These are phyloP conservation scores for Trametes sanguinea DNA, from an alignment of 768 basidiomycete genomes.

Conservation along the genomic window DNA sequence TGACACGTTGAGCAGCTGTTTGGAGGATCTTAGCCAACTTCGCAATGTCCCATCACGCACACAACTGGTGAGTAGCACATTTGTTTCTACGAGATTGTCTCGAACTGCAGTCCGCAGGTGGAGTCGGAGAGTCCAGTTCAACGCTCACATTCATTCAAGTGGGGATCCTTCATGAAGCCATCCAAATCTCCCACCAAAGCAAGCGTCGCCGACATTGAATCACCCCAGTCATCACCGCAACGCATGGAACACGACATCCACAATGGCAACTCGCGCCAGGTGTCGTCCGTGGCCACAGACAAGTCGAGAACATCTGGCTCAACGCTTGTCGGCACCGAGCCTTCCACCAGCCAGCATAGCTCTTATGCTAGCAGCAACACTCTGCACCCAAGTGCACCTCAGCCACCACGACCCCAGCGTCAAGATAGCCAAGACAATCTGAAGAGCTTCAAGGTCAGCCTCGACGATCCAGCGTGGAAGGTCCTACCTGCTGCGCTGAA, in stretches of 20 bases:
- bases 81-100: neutral
- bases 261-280: slow-evolving; percentile 16
- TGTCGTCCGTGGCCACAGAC: slow-evolving; percentile 13
- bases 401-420: slow-evolving; percentile 47
- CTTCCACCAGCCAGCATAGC: slow-evolving; percentile 16
- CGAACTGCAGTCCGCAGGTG: slow-evolving; percentile 6
- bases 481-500: slow-evolving; percentile 96
- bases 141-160: slow-evolving; percentile 84
- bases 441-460: slow-evolving; percentile 95
- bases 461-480: slow-evolving; percentile 99
- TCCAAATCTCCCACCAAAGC: slow-evolving; percentile 81
- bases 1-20: slow-evolving; percentile 57
- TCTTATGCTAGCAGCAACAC: slow-evolving; percentile 5
- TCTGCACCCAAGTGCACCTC: slow-evolving; percentile 30
- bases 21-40: slow-evolving; percentile 63
- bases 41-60: slow-evolving; percentile 25
- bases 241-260: slow-evolving; percentile 70
- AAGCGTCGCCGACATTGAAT: slow-evolving; percentile 49
- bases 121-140: slow-evolving; percentile 44
- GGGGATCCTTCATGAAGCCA: slow-evolving; percentile 80
- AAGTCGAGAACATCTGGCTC: slow-evolving; percentile 6
- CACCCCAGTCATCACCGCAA: slow-evolving; percentile 79
- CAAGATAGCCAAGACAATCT: slow-evolving; percentile 75
- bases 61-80: slow-evolving; percentile 6
- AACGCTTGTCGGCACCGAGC: slow-evolving; percentile 6